These are phyloP conservation scores for Aspergillus bombycis DNA, from an alignment of 2,329 filamentous ascomycete genomes.

Conservation along the genomic window DNA sequence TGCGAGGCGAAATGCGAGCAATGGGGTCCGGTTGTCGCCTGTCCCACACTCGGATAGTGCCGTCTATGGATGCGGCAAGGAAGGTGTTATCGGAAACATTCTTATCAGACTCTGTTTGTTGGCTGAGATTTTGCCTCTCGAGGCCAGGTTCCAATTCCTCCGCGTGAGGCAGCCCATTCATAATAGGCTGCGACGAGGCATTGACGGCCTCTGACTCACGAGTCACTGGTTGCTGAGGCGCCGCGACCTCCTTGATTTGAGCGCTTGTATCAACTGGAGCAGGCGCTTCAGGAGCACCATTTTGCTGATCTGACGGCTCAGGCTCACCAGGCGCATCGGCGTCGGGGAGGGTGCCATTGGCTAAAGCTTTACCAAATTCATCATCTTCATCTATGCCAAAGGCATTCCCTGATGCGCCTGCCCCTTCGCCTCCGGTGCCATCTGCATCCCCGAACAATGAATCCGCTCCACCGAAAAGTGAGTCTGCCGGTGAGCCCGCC, in stretches of 20 bases:
- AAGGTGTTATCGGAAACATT: constrained; percentile 75
- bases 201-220: constrained; percentile 26
- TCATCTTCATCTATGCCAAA: constrained; percentile 85
- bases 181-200: constrained; percentile 31
- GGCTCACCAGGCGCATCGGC: constrained; percentile 44
- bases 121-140: constrained; percentile 27
- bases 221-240: constrained; percentile 21
- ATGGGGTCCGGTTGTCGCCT: constrained; percentile 72
- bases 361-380: constrained; percentile 76
- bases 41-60: constrained; percentile 54
- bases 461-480: constrained; percentile 81
- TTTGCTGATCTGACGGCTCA: constrained; percentile 27
- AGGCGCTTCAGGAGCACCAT: constrained; percentile 19
- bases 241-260: constrained; percentile 9
- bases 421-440: constrained; percentile 52
- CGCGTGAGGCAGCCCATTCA: constrained; percentile 47
- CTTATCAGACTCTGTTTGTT: constrained; percentile 38
- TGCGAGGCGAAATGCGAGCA: constrained; percentile 74
- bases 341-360: constrained; percentile 60
- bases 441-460: constrained; percentile 87
- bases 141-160: constrained; percentile 42
- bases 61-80: constrained; percentile 68
- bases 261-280: constrained; percentile 12
- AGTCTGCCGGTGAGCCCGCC: constrained; percentile 70
- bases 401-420: constrained; percentile 56